A percentile compares a stretch with the other conserved stretches of the same genome.
Evolutionary conservation across 768 basidiomycete genomes (phyloP).

Genomic region (Mrakia hoshinonis): DNA sequence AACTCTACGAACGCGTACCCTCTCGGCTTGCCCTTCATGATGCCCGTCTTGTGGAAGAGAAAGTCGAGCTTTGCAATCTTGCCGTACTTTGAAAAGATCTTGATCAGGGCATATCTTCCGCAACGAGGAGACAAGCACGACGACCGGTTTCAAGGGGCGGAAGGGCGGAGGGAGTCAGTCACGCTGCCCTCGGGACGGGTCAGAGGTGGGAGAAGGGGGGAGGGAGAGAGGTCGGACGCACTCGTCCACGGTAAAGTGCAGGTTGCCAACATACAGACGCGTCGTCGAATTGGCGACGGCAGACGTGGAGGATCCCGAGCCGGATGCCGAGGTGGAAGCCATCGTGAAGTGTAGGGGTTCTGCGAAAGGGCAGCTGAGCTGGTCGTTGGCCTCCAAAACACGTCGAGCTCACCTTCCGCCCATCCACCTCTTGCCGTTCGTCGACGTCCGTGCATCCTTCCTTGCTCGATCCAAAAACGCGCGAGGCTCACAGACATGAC

Average conservation of each 20-base stretch:
- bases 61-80: slow-evolving; percentile 88
- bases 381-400: no score
- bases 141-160: neutral
- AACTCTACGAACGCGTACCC: slow-evolving; percentile 95
- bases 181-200: neutral
- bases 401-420: no score
- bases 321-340: neutral
- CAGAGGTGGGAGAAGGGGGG: neutral
- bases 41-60: slow-evolving; percentile 87
- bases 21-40: slow-evolving; percentile 79
- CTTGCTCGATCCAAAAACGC: no score
- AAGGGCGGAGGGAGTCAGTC: slow-evolving; percentile 9
- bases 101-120: slow-evolving; percentile 71
- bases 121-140: neutral
- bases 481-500: no score
- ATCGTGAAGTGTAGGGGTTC: no score
- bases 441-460: no score
- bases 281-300: slow-evolving; percentile 13
- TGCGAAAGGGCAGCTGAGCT: no score
- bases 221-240: slow-evolving; percentile 41
- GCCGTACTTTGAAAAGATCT: slow-evolving; percentile 84
- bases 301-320: neutral
- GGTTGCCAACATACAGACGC: slow-evolving; percentile 78
- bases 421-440: no score
- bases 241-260: slow-evolving; percentile 82